Base-by-base conservation (phyloP, 2,329 filamentous ascomycete species). In the Botrytis pseudocinerea region DNA sequence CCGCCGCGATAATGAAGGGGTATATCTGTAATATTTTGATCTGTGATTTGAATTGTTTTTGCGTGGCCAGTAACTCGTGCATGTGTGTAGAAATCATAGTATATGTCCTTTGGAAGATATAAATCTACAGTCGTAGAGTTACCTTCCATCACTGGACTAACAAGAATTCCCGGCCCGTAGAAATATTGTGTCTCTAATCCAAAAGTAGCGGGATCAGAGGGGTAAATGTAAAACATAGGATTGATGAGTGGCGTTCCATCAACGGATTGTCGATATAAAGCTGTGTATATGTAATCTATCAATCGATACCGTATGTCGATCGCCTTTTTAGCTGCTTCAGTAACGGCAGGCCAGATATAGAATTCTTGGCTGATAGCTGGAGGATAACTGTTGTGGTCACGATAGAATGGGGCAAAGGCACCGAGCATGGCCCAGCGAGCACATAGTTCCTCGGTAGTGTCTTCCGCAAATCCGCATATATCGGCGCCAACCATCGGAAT, bases 271-370 rank as follows among this genome's bases (percentile, higher is more conserved):
- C 73, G 73, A 79, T 90, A 84, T 77, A 94, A 85, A 0, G 90
- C 88, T 0, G 92, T 94, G 84, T 95, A 95, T 73, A 93, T 85
- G 82, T 94, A 95, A 78, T 94, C 92, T 20, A 95, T 85, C n/a
- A 95, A 84, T 46, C 88, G 86, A 83, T 95, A 95, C n/a, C 93
- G 87, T 65, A 90, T 89, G 44, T 87, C 87, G 77, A 95, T 93
- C 28, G 90, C 91, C 73, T 88, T 90, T 72, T 86, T 87, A 0
- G 91, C 91, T 0, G 91, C 90, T 14, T 86, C 82, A 0, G 91
- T 85, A 8, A 93, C 91, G 1, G 84, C 82, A 0, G 85, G 82
- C 90, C 91, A 94, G 63, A 84, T 87, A 81, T 94, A 95, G 80
- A 93, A 92, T 79, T 94, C 92, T 79, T 94, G 92, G 0, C 84